These are phyloP conservation scores for Didymella keratinophila DNA, from an alignment of 2,329 filamentous ascomycete genomes.

Conservation along the genomic window DNA sequence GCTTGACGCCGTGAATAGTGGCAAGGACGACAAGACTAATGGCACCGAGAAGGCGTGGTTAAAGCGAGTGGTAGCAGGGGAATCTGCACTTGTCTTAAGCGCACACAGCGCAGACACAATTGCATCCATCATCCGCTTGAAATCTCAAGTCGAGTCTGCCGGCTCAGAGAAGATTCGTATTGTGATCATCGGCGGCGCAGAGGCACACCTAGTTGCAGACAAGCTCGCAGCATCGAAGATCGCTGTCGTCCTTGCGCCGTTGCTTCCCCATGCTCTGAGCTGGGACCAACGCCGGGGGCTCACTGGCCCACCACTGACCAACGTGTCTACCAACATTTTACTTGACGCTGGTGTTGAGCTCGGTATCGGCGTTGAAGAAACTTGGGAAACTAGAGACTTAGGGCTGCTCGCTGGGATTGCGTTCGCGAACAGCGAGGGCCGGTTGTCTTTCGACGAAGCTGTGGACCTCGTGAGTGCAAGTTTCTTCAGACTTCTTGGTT, in stretches of 20 bases:
- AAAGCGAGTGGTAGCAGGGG: slow-evolving; percentile 62
- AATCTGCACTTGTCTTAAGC: slow-evolving; percentile 64
- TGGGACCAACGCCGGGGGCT: slow-evolving; percentile 71
- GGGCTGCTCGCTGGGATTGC: slow-evolving; percentile 68
- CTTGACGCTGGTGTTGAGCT: slow-evolving; percentile 66
- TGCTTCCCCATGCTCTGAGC: slow-evolving; percentile 61
- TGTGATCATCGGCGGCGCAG: slow-evolving; percentile 68
- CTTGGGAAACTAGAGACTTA: slow-evolving; percentile 69
- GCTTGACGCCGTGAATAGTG: slow-evolving; percentile 56
- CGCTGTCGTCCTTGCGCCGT: slow-evolving; percentile 67
- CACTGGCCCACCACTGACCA: slow-evolving; percentile 70
- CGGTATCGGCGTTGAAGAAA: slow-evolving; percentile 67
- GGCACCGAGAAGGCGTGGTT: slow-evolving; percentile 55
- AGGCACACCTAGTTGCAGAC: slow-evolving; percentile 66
- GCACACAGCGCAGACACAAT: slow-evolving; percentile 71
- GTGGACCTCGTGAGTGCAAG: slow-evolving; percentile 65
- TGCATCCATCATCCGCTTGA: slow-evolving; percentile 65
- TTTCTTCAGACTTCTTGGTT: slow-evolving; percentile 65
- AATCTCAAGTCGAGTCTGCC: slow-evolving; percentile 61
- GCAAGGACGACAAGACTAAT: slow-evolving; percentile 36
- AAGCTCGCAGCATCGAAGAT: slow-evolving; percentile 65
- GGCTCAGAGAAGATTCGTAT: slow-evolving; percentile 55
- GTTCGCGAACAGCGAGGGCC: slow-evolving; percentile 64
- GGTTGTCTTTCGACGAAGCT: slow-evolving; percentile 63
- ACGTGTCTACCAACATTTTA: slow-evolving; percentile 66